Evolutionary conservation across 257 asterid genomes (phyloP).

Genomic region (Thymus mandschuricus): DNA sequence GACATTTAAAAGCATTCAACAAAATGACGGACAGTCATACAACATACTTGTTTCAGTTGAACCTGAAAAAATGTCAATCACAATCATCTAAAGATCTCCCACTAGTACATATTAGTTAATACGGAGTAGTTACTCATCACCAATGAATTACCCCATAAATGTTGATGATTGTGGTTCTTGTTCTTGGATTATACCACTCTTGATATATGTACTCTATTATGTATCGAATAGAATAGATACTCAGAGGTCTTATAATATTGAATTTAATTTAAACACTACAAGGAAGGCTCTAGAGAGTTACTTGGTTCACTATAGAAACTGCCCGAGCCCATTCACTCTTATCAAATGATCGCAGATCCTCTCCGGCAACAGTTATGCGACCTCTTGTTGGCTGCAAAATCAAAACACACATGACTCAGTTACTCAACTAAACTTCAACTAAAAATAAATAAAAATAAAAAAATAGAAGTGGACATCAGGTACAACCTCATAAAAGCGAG

Average conservation of each 20-base stretch:
- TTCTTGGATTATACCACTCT: too few species aligned
- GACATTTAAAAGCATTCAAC: not conserved
- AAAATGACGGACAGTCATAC: not conserved
- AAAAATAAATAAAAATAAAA: slow-evolving; percentile 2
- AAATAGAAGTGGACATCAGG: slow-evolving; percentile 12
- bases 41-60: not conserved
- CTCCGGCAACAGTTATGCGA: slow-evolving; percentile 92
- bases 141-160: not conserved
- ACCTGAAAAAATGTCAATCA: too few species aligned
- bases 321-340: slow-evolving; percentile 96
- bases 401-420: slow-evolving; percentile 20
- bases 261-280: not conserved
- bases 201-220: not conserved
- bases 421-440: not conserved
- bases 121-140: not conserved
- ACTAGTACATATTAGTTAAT: not conserved
- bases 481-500: slow-evolving; percentile 92
- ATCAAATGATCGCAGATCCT: slow-evolving; percentile 90
- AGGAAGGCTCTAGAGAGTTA: slow-evolving; percentile 42
- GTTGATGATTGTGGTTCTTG: not conserved
- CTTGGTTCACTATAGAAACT: slow-evolving; percentile 93
- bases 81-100: not conserved
- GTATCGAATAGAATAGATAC: too few species aligned
- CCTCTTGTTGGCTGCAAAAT: slow-evolving; percentile 87
- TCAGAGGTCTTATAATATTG: too few species aligned